phyloP scores from a whole-genome alignment of 257 asterid species.

The Penstemon barbatus region DNA sequence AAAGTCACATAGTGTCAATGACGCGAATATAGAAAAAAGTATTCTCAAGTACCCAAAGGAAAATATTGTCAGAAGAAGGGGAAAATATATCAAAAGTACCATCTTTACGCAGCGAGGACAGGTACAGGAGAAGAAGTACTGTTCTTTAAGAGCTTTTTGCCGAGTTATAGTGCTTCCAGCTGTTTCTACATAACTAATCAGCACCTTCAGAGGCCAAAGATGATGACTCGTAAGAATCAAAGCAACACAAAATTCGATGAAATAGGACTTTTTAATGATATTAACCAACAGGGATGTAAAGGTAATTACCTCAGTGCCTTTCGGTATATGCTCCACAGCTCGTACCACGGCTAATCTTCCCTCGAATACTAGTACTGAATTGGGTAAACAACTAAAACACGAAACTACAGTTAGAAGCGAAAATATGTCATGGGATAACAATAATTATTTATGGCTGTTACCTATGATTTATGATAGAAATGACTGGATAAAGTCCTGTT shows the following conservation, averaged over 20 bases:
- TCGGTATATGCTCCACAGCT: constrained; percentile 65
- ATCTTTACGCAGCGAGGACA: constrained; percentile 73
- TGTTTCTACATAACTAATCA: constrained; percentile 83
- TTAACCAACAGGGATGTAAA: constrained; percentile 6
- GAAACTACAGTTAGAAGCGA: constrained; percentile 36
- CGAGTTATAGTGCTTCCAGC: constrained; percentile 95
- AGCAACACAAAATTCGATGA: constrained; percentile 9
- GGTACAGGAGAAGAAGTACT: constrained; percentile 78
- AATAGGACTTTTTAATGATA: constrained; percentile 2
- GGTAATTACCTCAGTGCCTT: constrained; percentile 84
- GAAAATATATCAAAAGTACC: constrained; percentile 44
- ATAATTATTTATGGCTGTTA: constrained; percentile 29
- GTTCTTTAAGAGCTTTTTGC: constrained; percentile 86
- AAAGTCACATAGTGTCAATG: constrained; percentile 28
- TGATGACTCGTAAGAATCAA: constrained; percentile 26
- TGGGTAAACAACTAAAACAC: constrained; percentile 76
- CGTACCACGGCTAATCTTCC: constrained; percentile 79
- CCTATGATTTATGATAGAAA: constrained; percentile 95
- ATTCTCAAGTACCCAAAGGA: constrained; percentile 16
- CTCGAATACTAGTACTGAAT: constrained; percentile 82
- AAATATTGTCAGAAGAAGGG: constrained; percentile 14
- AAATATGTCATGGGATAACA: constrained; percentile 15
- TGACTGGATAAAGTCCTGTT: constrained; percentile 86
- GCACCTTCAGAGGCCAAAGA: constrained; percentile 52
- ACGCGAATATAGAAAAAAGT: constrained; percentile 11